A percentile compares a stretch with the other conserved stretches of the same genome.
Conservation (phyloP, 345 rosid genomes). For the Aquilaria yunnanensis region DNA sequence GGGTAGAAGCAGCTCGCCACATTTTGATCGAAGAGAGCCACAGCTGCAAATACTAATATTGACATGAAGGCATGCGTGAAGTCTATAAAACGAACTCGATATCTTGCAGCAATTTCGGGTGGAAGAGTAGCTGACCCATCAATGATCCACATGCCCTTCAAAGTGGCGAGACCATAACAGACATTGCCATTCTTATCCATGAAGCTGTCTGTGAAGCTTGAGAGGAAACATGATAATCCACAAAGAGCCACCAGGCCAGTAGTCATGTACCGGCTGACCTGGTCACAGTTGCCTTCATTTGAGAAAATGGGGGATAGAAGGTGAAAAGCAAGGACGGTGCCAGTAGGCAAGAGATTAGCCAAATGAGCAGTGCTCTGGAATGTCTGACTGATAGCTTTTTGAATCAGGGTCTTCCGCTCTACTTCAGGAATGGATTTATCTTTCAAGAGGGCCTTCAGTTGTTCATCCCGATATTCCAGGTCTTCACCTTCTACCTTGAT, state of each 20-base stretch:
- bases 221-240: constrained; percentile 60
- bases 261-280: constrained; percentile 54
- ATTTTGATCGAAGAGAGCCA: constrained; percentile 70
- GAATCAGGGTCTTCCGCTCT: constrained; percentile 46
- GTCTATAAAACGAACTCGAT: constrained; percentile 58
- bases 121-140: constrained; percentile 66
- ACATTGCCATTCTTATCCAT: constrained; percentile 63
- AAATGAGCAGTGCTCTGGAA: constrained; percentile 83
- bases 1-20: constrained; percentile 72
- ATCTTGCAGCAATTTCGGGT: constrained; percentile 44
- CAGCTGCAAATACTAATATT: constrained; percentile 61
- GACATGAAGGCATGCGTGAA: constrained; percentile 79
- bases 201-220: constrained; percentile 80
- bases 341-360: constrained; percentile 89
- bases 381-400: constrained; percentile 75
- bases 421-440: constrained; percentile 25
- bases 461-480: constrained; percentile 14
- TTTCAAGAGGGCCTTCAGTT: constrained; percentile 41
- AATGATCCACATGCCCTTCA: constrained; percentile 67
- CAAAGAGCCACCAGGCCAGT: constrained; percentile 44
- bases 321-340: constrained; percentile 90
- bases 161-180: constrained; percentile 70
- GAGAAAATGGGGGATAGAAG: constrained; percentile 73
- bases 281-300: constrained; percentile 69
- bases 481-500: constrained; percentile 31